These are phyloP conservation scores for Anthoceros angustus DNA, from an alignment of 225 moss, liverwort and hornwort species.

Conservation along the genomic window DNA sequence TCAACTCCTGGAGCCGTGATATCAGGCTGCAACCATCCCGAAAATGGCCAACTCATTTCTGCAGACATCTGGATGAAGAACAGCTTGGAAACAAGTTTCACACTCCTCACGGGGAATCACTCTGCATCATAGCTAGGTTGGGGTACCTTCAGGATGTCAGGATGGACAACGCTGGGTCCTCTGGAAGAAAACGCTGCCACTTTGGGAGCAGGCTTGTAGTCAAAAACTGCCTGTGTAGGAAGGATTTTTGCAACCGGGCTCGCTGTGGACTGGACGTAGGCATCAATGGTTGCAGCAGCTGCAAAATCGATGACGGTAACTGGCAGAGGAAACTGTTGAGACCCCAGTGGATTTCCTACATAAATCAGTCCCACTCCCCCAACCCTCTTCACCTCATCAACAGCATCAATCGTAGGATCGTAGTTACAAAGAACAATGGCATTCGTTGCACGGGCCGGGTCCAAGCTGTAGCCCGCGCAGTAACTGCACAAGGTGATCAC, in stretches of 20 bases:
- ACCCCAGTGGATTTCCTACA: neutral
- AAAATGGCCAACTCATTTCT: neutral
- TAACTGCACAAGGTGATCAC: neutral
- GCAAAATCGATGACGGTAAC: neutral
- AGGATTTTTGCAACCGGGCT: constrained; percentile 1
- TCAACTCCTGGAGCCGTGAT: constrained; percentile 38
- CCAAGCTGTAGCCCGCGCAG: neutral
- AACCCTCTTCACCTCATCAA: neutral
- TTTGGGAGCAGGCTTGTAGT: constrained; percentile 16
- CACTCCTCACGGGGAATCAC: neutral
- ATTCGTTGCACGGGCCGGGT: neutral
- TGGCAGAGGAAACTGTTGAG: neutral
- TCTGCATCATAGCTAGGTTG: neutral
- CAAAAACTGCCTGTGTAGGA: constrained; percentile 7
- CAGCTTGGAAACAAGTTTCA: neutral
- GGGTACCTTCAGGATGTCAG: constrained; percentile 16
- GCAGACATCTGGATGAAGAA: neutral
- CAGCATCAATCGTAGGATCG: neutral
- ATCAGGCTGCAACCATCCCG: constrained; percentile 17
- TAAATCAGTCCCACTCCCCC: neutral
- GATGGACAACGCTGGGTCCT: constrained; percentile 10
- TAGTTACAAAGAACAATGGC: neutral
- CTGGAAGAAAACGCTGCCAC: constrained; percentile 23
- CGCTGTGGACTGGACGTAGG: constrained; percentile 4
- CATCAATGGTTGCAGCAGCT: neutral